phyloP scores from a whole-genome alignment of 176 grass and related monocot genomes.

The Urochloa ruziziensis region DNA sequence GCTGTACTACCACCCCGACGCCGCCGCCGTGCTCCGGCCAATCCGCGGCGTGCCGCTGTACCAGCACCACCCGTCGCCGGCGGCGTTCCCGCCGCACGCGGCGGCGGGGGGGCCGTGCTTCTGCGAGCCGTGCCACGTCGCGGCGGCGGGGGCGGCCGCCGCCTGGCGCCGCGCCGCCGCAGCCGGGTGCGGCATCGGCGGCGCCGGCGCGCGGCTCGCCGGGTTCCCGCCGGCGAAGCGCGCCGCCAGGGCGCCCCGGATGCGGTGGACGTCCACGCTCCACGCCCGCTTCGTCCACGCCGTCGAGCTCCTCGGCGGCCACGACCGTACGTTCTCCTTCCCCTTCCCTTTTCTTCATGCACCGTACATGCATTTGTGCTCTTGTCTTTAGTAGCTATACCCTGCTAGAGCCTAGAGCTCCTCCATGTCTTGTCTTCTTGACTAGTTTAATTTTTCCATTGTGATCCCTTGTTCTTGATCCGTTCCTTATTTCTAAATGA shows the following conservation, averaged over 20 bases:
- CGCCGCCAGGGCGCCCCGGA: slow-evolving; percentile 62
- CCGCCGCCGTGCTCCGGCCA: slow-evolving; percentile 37
- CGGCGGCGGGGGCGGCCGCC: neutral
- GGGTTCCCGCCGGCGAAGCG: slow-evolving; percentile 49
- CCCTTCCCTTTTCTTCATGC: neutral
- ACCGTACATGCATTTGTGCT: neutral
- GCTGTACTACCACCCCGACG: slow-evolving; percentile 28
- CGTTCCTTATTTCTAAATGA: neutral
- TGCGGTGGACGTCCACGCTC: slow-evolving; percentile 90
- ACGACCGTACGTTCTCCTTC: slow-evolving; percentile 61
- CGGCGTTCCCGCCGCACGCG: slow-evolving; percentile 9
- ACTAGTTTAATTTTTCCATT: neutral
- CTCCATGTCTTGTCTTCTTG: neutral
- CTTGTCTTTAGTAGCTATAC: neutral
- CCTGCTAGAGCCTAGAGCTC: neutral
- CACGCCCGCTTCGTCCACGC: slow-evolving; percentile 88
- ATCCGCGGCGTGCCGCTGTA: slow-evolving; percentile 82
- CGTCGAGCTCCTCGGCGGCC: slow-evolving; percentile 87
- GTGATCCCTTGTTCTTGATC: neutral
- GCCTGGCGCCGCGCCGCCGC: slow-evolving; percentile 23
- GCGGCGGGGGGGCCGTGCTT: slow-evolving; percentile 27
- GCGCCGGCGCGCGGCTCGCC: slow-evolving; percentile 15
- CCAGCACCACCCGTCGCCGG: slow-evolving; percentile 33
- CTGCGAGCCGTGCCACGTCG: slow-evolving; percentile 41
- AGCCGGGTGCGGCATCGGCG: slow-evolving; percentile 31